These are phyloP conservation scores for Citrus maxima DNA, from an alignment of 345 rosid species.

Conservation along the genomic window DNA sequence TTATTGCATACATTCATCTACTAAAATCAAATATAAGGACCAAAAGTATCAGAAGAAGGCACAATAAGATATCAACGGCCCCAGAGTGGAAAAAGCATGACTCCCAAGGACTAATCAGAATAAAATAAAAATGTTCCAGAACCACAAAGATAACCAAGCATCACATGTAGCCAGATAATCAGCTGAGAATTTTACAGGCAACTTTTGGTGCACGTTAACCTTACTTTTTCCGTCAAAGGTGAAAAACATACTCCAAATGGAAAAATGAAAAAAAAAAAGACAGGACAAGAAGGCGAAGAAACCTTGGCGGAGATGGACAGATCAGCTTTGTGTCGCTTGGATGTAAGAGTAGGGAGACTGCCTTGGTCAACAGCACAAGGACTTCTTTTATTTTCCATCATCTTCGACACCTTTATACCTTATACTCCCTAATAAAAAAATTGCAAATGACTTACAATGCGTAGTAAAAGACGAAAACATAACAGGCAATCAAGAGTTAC, in stretches of 20 bases:
- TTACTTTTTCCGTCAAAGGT: neutral
- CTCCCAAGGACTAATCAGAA: neutral
- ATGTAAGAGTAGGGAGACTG: conserved; percentile 44
- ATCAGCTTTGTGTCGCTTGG: conserved; percentile 77
- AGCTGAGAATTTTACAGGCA: neutral
- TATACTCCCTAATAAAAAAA: conserved; percentile 35
- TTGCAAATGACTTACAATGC: conserved; percentile 7
- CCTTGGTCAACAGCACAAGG: conserved; percentile 66
- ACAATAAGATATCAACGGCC: neutral
- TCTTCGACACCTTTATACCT: conserved; percentile 37
- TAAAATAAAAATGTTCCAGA: neutral
- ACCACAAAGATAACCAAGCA: neutral
- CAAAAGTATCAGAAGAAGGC: neutral
- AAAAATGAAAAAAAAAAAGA: neutral
- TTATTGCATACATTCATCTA: neutral
- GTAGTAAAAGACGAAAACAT: conserved; percentile 9
- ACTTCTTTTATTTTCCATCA: conserved; percentile 81
- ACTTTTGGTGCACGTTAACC: neutral
- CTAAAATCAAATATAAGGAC: neutral
- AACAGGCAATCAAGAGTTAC: conserved; percentile 2
- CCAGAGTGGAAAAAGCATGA: neutral
- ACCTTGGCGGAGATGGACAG: conserved; percentile 80
- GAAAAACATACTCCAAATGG: neutral
- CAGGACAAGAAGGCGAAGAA: neutral
- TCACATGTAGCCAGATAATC: neutral